Base-by-base conservation (phyloP, 257 asterid species). In the Forsythia viridissima region DNA sequence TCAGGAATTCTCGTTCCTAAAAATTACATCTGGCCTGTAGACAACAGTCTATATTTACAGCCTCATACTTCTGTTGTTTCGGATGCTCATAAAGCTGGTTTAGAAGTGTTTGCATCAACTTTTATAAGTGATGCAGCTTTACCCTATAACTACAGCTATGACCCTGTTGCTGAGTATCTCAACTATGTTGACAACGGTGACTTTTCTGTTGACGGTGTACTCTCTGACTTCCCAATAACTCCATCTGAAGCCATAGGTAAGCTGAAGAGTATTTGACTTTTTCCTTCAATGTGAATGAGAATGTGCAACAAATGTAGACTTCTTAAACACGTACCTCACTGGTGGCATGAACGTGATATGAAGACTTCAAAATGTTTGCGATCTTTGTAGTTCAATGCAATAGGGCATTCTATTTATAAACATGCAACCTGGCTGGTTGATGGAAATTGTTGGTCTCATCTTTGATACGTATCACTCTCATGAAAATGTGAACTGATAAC, bases 1-100 rank as follows among this genome's bases (percentile, higher is more conserved):
- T 66, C 87, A 16, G 98, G 91, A 51, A 91, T 93, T 82, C 87
- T 93, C 75, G 88, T 93, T 81, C 98, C 97, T 73, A 93, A 93
- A 79, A 4, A 6, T 73, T 93, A 91, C 84, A 93, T 93, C 69
- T 80, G 82, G 86, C 93, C 86, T 1, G 82, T 82, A 43, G 89
- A 80, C 79, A 73, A 16, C 72, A 36, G n/a, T 46, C 83, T 20
- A 24, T 93, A 91, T 82, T 83, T 89, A 71, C 87, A 10, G 82
- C 81, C 88, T 20, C 74, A 82, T 77, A 87, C 87, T 15, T 76
- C 91, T 40, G 69, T 91, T n/a, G 98, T 91, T 57, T 73, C 38
- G 77, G 92, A 90, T 59, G 96, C 98, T 81, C 98, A 91, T 79
- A 80, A 72, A 59, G 92, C 78, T 8, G 97, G 93, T 75, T 87